Percentiles rank a stretch among this genome's conserved stretches.
These are phyloP conservation scores for Fusarium praegraminearum DNA, from an alignment of 2,329 filamentous ascomycete genomes.

Conservation along the genomic window DNA sequence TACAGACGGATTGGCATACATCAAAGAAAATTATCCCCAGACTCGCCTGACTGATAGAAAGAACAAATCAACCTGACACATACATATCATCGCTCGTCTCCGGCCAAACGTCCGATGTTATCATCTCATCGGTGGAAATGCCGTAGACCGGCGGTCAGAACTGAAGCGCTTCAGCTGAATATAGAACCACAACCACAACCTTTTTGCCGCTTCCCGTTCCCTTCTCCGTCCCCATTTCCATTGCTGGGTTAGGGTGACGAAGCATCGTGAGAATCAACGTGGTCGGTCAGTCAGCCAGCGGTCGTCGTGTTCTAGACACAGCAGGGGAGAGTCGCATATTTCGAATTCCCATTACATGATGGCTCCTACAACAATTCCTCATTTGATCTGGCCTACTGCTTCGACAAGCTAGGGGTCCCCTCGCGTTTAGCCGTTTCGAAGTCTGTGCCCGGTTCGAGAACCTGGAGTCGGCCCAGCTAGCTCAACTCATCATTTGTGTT, in stretches of 20 bases:
- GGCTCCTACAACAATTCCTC: constrained; percentile 22
- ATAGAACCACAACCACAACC: not conserved
- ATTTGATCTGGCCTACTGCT: constrained; percentile 33
- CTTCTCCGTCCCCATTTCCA: not conserved
- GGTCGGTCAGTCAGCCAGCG: not conserved
- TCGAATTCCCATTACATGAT: constrained; percentile 41
- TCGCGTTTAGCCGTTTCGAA: constrained; percentile 30
- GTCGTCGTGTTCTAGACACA: constrained; percentile 13
- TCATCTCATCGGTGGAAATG: constrained; percentile 2
- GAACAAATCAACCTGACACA: constrained; percentile 18
- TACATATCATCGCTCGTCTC: constrained; percentile 12
- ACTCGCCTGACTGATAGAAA: constrained; percentile 10
- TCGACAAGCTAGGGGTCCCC: constrained; percentile 19
- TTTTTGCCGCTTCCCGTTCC: not conserved
- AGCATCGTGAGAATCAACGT: constrained; percentile 17
- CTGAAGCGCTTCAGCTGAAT: not conserved
- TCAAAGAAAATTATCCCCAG: not conserved
- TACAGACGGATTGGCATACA: constrained; percentile 12
- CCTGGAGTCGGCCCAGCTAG: constrained; percentile 24
- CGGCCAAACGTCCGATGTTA: constrained; percentile 4
- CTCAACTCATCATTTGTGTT: not conserved
- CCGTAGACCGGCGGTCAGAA: constrained; percentile 35
- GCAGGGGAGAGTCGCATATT: constrained; percentile 22
- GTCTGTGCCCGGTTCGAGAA: constrained; percentile 38
- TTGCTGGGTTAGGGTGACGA: constrained; percentile 10